These are phyloP conservation scores for Nemania sp. DNA, from an alignment of 2,329 filamentous ascomycete genomes.

Conservation along the genomic window DNA sequence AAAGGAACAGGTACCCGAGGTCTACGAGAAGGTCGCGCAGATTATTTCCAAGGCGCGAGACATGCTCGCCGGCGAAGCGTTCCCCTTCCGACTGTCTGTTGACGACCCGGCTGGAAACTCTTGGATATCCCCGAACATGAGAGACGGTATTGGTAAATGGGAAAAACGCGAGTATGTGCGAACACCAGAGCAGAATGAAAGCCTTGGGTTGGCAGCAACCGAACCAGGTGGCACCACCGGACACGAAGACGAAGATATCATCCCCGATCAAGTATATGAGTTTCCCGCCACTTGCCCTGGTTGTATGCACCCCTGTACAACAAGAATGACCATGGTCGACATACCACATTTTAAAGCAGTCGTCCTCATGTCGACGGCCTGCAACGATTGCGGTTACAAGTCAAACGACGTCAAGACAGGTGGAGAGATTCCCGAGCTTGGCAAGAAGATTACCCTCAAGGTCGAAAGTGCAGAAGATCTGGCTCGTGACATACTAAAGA, in stretches of 20 bases:
- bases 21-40: slow-evolving; percentile 80
- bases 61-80: slow-evolving; percentile 81
- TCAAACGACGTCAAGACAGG: slow-evolving; percentile 99
- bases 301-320: slow-evolving; percentile 85
- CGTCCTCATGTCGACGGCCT: slow-evolving; percentile 93
- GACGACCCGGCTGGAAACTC: slow-evolving; percentile 97
- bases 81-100: slow-evolving; percentile 88
- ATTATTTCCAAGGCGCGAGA: slow-evolving; percentile 79
- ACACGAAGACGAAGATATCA: slow-evolving; percentile 86
- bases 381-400: slow-evolving; percentile 90
- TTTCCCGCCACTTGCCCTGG: slow-evolving; percentile 94
- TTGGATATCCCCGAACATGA: slow-evolving; percentile 90
- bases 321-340: slow-evolving; percentile 99
- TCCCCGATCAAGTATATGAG: slow-evolving; percentile 91
- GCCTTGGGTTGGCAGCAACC: slow-evolving; percentile 77
- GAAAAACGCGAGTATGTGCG: slow-evolving; percentile 85
- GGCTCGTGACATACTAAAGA: slow-evolving; percentile 93
- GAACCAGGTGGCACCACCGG: slow-evolving; percentile 60
- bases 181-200: slow-evolving; percentile 86
- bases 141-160: slow-evolving; percentile 87
- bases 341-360: slow-evolving; percentile 99
- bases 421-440: slow-evolving; percentile 87
- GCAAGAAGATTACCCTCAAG: slow-evolving; percentile 82
- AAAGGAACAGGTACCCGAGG: slow-evolving; percentile 80
- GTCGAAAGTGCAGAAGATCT: slow-evolving; percentile 80